Evolutionary conservation across 108 stramenopile genomes (phyloP), one percentile per base, ranked within the genome.

Genomic region (Skeletonema tropicum): DNA sequence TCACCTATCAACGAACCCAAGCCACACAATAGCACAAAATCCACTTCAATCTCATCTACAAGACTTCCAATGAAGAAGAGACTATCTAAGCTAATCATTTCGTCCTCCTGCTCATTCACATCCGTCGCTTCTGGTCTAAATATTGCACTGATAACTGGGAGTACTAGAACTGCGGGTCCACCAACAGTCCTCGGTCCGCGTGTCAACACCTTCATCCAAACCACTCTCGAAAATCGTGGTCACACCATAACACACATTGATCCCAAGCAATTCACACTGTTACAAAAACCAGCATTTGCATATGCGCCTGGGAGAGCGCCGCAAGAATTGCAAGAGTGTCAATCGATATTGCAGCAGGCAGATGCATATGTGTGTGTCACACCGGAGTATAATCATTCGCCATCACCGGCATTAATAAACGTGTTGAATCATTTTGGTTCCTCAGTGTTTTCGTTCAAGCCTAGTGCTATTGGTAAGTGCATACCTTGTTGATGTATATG

Each of bases 311-410:
- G 84, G 21, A 74, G 64, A 48, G 60, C 73, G 19, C 91, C 91
- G 12, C 36, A 68, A 26, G 19, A 75, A 19, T 55, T 90, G 21
- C 35, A 85, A 49, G 67, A 79, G 26, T 49, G 84, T 11, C 77
- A 81, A 30, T 35, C 59, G 12, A 73, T 77, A 57, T 36, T 92
- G 21, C 23, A 39, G 4, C 38, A 73, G 46, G 90, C 90, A 17
- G 89, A 95, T 80, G 84, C 78, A 6, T 92, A 90, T 75, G 87
- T 95, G 3, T 78, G 78, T 41, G 62, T 92, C 8, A 92, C 89
- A n/a, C 92, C 94, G 13, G 94, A 95, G 70, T 95, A 92, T 79
- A 95, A 95, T 63, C 94, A 95, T 73, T 77, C 86, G 1, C 85
- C 87, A 25, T 85, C 89, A 19, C 94, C 94, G 11, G 91, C 81